A percentile compares a stretch with the other conserved stretches of the same genome.
phyloP scores from a whole-genome alignment of 2,329 filamentous ascomycete species.

The Drechslera avenae region DNA sequence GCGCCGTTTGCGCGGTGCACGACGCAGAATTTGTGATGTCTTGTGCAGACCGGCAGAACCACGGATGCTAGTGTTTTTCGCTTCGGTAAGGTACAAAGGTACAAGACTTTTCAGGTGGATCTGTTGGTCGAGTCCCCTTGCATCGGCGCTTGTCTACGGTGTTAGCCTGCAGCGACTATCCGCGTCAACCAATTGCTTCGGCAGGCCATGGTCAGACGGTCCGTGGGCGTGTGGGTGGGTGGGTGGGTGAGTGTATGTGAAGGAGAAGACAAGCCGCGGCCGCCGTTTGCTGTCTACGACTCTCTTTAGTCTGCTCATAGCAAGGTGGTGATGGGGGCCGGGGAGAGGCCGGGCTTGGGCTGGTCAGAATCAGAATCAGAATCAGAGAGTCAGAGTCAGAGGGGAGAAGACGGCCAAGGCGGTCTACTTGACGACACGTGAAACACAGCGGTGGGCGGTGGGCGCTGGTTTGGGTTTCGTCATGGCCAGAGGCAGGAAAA shows the following conservation, averaged over 20 bases:
- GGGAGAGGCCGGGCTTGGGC: too few species aligned
- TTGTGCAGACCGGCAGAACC: constrained; percentile 18
- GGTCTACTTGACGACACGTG: too few species aligned
- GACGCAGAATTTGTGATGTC: constrained; percentile 11
- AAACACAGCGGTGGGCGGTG: constrained; percentile 28
- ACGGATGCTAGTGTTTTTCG: constrained; percentile 43
- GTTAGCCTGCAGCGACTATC: constrained; percentile 36
- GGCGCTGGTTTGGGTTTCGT: constrained; percentile 24
- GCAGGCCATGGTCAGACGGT: constrained; percentile 21
- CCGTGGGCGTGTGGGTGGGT: too few species aligned
- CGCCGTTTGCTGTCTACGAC: too few species aligned
- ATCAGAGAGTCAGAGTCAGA: too few species aligned
- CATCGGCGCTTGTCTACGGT: constrained; percentile 39
- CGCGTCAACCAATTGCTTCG: constrained; percentile 31
- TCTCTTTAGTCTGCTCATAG: too few species aligned
- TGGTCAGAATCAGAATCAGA: too few species aligned
- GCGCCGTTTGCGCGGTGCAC: constrained; percentile 5
- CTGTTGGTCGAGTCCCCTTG: constrained; percentile 43
- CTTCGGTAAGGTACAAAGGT: constrained; percentile 50
- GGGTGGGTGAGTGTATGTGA: too few species aligned
- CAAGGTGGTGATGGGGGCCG: too few species aligned
- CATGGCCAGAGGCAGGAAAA: not conserved
- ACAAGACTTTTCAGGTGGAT: constrained; percentile 40
- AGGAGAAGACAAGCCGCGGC: too few species aligned
- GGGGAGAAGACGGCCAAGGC: too few species aligned